Evolutionary conservation across 495 filamentous ascomycete species (phyloP).

Genomic region (Neurospora sp.): DNA sequence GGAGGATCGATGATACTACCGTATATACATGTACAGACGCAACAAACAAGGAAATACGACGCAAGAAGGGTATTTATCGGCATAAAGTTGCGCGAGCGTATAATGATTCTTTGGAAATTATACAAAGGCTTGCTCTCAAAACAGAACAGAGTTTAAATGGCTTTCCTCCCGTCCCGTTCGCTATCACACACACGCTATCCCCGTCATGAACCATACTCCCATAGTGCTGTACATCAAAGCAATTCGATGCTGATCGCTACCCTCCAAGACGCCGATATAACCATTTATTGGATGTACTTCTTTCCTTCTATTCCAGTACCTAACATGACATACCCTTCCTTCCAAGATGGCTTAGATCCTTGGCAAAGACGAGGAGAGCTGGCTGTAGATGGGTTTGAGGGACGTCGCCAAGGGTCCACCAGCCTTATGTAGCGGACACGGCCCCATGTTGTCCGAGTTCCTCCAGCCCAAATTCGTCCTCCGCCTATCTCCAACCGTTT

Average conservation of each 20-base stretch:
- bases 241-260: neutral
- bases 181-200: neutral
- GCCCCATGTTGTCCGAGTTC: neutral
- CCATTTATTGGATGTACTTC: neutral
- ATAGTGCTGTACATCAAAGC: neutral
- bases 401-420: neutral
- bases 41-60: neutral
- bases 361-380: neutral
- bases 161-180: neutral
- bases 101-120: neutral
- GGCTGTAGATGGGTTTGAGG: neutral
- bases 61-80: neutral
- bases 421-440: neutral
- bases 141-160: neutral
- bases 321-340: neutral
- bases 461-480: neutral
- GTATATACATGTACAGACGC: neutral
- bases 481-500: neutral
- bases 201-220: neutral
- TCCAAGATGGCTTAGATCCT: neutral
- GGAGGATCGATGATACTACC: neutral
- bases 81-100: neutral
- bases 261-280: neutral
- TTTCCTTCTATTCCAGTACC: neutral
- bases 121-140: neutral